Evolutionary conservation across 305 asterid species (phyloP).

Genomic region (Euphrasia arctica): DNA sequence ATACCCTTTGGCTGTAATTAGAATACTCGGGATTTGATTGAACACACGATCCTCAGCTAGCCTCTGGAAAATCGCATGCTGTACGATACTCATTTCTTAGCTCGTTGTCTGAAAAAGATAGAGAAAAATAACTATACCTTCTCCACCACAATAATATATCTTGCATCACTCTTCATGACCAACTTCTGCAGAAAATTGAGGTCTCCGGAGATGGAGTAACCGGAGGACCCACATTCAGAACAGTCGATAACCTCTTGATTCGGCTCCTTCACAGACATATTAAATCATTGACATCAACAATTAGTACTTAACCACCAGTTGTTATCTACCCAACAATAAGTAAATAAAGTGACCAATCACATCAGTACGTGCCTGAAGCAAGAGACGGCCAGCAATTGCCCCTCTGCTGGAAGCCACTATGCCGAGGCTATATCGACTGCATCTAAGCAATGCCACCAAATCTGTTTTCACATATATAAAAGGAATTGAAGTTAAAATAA

Average conservation of each 20-base stretch:
- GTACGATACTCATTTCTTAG: conserved; percentile 26
- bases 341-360: not conserved
- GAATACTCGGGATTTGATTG: conserved; percentile 80
- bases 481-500: not conserved
- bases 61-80: conserved; percentile 98
- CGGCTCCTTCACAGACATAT: conserved; percentile 56
- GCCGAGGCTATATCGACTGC: conserved; percentile 91
- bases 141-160: conserved; percentile 82
- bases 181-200: conserved; percentile 53
- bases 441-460: conserved; percentile 80
- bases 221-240: conserved; percentile 81
- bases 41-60: conserved; percentile 79
- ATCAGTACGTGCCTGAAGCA: conserved; percentile 54
- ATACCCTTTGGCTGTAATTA: conserved; percentile 93
- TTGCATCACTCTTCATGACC: conserved; percentile 76
- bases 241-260: conserved; percentile 69
- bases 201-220: conserved; percentile 90
- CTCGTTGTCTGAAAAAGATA: conserved; percentile 22
- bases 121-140: conserved; percentile 45
- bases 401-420: conserved; percentile 94
- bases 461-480: conserved; percentile 38
- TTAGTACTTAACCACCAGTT: not conserved
- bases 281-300: not conserved
- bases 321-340: not conserved
- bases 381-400: conserved; percentile 74